These are phyloP conservation scores for Heterobasidion parviporum DNA, from an alignment of 1,284 basidiomycete species.

Conservation along the genomic window DNA sequence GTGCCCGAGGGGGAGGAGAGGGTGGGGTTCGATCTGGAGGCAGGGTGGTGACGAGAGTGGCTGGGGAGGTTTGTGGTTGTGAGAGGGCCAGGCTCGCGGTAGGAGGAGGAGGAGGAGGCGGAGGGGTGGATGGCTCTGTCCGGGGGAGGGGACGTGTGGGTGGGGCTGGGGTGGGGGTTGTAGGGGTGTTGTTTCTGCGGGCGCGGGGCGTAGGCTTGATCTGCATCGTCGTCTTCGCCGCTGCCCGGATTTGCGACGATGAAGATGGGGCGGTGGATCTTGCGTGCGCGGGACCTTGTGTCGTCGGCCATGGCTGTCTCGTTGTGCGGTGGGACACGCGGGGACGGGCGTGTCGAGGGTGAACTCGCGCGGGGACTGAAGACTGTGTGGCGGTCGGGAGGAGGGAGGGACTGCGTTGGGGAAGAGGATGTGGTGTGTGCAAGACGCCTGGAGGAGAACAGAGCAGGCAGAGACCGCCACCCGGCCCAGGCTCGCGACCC, in stretches of 20 bases:
- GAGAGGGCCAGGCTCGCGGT: slow-evolving; percentile 18
- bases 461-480: not conserved
- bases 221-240: slow-evolving; percentile 33
- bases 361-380: slow-evolving; percentile 6
- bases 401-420: slow-evolving; percentile 3
- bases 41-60: slow-evolving; percentile 24
- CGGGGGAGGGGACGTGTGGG: slow-evolving; percentile 5
- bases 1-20: slow-evolving; percentile 61
- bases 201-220: slow-evolving; percentile 3
- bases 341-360: slow-evolving; percentile 4
- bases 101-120: slow-evolving; percentile 15
- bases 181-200: slow-evolving; percentile 11
- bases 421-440: not conserved
- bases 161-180: slow-evolving; percentile 9
- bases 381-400: too few species aligned
- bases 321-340: slow-evolving; percentile 3
- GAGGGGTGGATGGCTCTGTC: slow-evolving; percentile 13
- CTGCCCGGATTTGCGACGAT: slow-evolving; percentile 54
- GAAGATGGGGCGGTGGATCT: slow-evolving; percentile 26
- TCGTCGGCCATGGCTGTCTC: slow-evolving; percentile 35
- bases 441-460: slow-evolving; percentile 5
- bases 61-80: slow-evolving; percentile 26
- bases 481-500: too few species aligned
- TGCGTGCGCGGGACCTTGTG: slow-evolving; percentile 24
- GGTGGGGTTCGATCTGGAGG: slow-evolving; percentile 35